Conservation (phyloP, 768 basidiomycete species). For the Lentinus tigrinus region DNA sequence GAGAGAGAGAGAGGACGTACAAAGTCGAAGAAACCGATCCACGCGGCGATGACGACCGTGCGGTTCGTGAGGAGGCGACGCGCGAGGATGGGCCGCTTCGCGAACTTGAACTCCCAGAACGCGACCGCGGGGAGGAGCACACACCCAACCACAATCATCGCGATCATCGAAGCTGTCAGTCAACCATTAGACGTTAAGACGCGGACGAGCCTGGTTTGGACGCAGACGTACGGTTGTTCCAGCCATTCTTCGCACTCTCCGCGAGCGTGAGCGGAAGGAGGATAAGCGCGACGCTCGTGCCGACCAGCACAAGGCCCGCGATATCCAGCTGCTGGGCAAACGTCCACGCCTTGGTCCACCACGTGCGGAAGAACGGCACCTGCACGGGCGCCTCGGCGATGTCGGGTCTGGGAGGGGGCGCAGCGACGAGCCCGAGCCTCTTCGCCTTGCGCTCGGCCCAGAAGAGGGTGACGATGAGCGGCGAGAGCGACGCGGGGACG, state of each 20-base stretch:
- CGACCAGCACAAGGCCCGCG: slow-evolving; percentile 30
- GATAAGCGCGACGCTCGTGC: slow-evolving; percentile 30
- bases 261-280: slow-evolving; percentile 32
- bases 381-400: slow-evolving; percentile 27
- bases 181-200: no score
- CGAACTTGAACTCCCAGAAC: slow-evolving; percentile 33
- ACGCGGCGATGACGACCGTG: slow-evolving; percentile 30
- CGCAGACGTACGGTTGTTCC: slow-evolving; percentile 24
- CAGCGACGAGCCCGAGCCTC: slow-evolving; percentile 21
- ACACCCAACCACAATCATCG: slow-evolving; percentile 32
- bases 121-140: slow-evolving; percentile 29
- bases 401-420: slow-evolving; percentile 54
- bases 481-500: slow-evolving; percentile 23
- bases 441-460: slow-evolving; percentile 29
- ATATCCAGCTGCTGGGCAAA: slow-evolving; percentile 29
- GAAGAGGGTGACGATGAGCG: slow-evolving; percentile 28
- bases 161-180: slow-evolving; percentile 30
- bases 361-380: slow-evolving; percentile 39
- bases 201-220: no score
- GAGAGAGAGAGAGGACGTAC: not conserved
- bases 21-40: slow-evolving; percentile 29
- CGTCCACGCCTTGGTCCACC: slow-evolving; percentile 13
- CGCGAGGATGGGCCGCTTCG: slow-evolving; percentile 35
- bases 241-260: slow-evolving; percentile 21
- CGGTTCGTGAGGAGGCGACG: slow-evolving; percentile 33